Percentiles rank a stretch among this genome's conserved stretches.
phyloP scores from a whole-genome alignment of 495 filamentous ascomycete genomes.

The Lepidopterella palustris region DNA sequence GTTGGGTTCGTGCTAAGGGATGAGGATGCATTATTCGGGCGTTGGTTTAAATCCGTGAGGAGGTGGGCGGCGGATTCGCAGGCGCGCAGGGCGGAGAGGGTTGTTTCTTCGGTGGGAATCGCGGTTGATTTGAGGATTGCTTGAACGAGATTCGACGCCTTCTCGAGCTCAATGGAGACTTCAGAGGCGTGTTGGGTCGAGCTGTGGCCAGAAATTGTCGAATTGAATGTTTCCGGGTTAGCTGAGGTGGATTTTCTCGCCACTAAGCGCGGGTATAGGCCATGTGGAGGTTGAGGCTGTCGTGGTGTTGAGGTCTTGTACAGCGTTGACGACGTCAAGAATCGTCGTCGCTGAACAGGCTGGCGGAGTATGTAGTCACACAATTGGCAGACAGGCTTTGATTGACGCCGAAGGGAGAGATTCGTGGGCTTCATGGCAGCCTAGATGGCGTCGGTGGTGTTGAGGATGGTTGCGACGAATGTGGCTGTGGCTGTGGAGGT shows the following conservation, averaged over 20 bases:
- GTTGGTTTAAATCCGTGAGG: not conserved
- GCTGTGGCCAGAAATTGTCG: not conserved
- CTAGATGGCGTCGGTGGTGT: not conserved
- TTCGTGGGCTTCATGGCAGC: conserved; percentile 17
- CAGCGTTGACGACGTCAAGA: conserved; percentile 12
- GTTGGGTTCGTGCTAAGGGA: conserved; percentile 25
- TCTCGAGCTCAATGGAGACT: conserved; percentile 1
- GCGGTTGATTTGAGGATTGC: conserved; percentile 13
- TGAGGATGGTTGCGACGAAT: conserved; percentile 11
- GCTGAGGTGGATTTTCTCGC: not conserved
- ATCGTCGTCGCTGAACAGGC: conserved; percentile 14
- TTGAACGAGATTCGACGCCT: conserved; percentile 16
- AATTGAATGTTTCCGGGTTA: not conserved
- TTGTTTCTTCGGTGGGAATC: conserved; percentile 17
- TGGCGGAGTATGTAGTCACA: conserved; percentile 26
- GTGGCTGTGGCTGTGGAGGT: conserved; percentile 7
- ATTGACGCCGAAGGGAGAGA: conserved; percentile 11
- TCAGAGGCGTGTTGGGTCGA: not conserved
- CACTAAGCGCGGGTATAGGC: conserved; percentile 1
- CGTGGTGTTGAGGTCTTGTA: conserved; percentile 13
- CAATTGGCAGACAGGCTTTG: conserved; percentile 25
- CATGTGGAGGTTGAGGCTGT: conserved; percentile 7
- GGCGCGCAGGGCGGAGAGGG: conserved; percentile 9
- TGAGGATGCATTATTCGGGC: not conserved
- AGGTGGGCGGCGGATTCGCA: conserved; percentile 16